Conservation (phyloP, 345 rosid species). For the Camelina sativa region DNA sequence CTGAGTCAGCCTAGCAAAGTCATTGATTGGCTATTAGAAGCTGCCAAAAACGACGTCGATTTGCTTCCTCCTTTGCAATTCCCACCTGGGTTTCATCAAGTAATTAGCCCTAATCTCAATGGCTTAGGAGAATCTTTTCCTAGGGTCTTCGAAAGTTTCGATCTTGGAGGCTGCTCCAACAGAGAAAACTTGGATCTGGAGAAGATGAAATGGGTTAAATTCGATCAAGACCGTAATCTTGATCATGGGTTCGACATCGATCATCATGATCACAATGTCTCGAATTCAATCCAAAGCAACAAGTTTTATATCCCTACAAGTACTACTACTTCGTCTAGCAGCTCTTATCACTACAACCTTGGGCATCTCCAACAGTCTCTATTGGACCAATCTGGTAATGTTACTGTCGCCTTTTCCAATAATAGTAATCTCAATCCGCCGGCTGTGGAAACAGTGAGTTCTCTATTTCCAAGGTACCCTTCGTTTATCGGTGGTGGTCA, state of each 20-base stretch:
- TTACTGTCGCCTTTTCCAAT: constrained; percentile 52
- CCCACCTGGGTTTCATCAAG: constrained; percentile 59
- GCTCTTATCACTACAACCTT: constrained; percentile 53
- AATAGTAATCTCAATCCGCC: constrained; percentile 37
- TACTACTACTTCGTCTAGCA: constrained; percentile 38
- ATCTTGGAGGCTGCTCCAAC: constrained; percentile 48
- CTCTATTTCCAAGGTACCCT: constrained; percentile 60
- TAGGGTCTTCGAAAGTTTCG: constrained; percentile 41
- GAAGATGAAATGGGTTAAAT: constrained; percentile 58
- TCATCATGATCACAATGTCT: constrained; percentile 51
- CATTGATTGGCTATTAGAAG: constrained; percentile 87
- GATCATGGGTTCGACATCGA: constrained; percentile 30
- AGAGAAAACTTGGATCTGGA: constrained; percentile 34
- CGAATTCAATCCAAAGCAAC: constrained; percentile 46
- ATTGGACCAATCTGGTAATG: constrained; percentile 62
- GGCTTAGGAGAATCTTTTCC: constrained; percentile 42
- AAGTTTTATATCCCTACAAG: constrained; percentile 29
- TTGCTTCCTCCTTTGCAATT: constrained; percentile 81
- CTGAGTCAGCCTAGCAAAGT: constrained; percentile 92
- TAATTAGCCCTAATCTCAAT: constrained; percentile 45
- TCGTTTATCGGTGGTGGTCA: constrained; percentile 47
- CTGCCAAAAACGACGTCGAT: constrained; percentile 69
- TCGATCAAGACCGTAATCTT: constrained; percentile 5
- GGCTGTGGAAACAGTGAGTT: constrained; percentile 39
- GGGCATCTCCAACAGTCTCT: constrained; percentile 64